Conservation (phyloP, 768 basidiomycete genomes). For the Russula sp. region DNA sequence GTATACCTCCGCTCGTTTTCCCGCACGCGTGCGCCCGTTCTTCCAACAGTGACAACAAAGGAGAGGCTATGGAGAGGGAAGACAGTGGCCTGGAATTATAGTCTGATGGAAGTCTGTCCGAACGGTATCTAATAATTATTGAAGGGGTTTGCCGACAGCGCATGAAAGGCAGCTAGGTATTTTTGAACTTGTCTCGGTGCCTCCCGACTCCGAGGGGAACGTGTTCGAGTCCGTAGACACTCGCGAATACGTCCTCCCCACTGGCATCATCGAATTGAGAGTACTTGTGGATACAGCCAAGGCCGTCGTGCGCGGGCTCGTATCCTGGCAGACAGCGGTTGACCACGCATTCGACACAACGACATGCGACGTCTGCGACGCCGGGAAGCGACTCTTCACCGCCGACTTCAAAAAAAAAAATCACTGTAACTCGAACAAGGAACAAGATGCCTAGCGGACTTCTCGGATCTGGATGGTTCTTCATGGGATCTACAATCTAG, state of each 20-base stretch:
- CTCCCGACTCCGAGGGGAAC: conserved; percentile 28
- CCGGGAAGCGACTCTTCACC: too few species aligned
- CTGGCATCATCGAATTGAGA: neutral
- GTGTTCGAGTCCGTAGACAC: conserved; percentile 32
- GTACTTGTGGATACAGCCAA: too few species aligned
- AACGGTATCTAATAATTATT: neutral
- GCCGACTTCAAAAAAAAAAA: too few species aligned
- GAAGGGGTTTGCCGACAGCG: neutral
- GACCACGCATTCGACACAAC: conserved; percentile 44
- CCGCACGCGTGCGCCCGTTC: too few species aligned
- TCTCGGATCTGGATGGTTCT: too few species aligned
- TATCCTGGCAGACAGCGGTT: conserved; percentile 48
- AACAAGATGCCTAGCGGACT: too few species aligned
- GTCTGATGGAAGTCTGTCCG: neutral
- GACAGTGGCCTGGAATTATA: too few species aligned
- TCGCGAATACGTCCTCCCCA: conserved; percentile 19
- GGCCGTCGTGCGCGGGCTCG: conserved; percentile 12
- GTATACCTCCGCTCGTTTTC: too few species aligned
- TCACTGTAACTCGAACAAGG: too few species aligned
- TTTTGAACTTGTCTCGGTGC: neutral
- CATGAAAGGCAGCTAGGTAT: neutral
- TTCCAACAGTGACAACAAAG: too few species aligned
- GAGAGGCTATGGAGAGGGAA: too few species aligned
- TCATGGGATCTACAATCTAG: too few species aligned
- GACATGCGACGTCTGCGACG: conserved; percentile 50